These are phyloP conservation scores for Saccharomycopsis sp. DNA, from an alignment of 805 yeast genomes.

Conservation along the genomic window DNA sequence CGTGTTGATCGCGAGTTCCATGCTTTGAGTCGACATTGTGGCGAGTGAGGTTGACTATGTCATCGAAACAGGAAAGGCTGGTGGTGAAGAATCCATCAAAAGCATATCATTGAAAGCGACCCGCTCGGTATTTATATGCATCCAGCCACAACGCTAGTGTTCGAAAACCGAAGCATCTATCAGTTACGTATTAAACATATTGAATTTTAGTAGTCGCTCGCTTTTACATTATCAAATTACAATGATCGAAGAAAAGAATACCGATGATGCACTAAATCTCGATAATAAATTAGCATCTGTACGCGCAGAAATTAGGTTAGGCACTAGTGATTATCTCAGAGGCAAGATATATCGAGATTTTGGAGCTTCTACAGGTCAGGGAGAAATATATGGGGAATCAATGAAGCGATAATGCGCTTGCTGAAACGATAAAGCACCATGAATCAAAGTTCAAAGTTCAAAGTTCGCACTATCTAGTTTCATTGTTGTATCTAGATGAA, in stretches of 20 bases:
- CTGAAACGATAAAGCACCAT: too few species aligned
- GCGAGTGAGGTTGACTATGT: neutral
- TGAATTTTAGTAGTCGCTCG: too few species aligned
- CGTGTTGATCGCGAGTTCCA: neutral
- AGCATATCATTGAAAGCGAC: neutral
- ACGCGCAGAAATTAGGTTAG: neutral
- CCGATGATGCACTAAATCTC: neutral
- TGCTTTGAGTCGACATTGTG: neutral
- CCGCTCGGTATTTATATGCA: neutral
- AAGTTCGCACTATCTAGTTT: neutral
- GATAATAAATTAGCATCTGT: neutral
- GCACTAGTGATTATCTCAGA: neutral
- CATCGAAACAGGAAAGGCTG: too few species aligned
- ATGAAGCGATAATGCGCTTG: neutral
- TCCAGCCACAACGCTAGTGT: neutral
- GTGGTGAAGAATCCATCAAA: slow-evolving; percentile 24
- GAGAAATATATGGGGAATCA: neutral
- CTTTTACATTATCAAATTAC: too few species aligned
- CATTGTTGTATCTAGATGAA: neutral
- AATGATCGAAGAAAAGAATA: neutral
- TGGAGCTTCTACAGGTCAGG: neutral
- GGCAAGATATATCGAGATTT: neutral
- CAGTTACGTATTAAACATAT: too few species aligned
- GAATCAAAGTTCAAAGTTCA: neutral
- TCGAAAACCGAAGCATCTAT: neutral